Conservation (phyloP, 2,329 filamentous ascomycete genomes). For the Thyridium curvatum region DNA sequence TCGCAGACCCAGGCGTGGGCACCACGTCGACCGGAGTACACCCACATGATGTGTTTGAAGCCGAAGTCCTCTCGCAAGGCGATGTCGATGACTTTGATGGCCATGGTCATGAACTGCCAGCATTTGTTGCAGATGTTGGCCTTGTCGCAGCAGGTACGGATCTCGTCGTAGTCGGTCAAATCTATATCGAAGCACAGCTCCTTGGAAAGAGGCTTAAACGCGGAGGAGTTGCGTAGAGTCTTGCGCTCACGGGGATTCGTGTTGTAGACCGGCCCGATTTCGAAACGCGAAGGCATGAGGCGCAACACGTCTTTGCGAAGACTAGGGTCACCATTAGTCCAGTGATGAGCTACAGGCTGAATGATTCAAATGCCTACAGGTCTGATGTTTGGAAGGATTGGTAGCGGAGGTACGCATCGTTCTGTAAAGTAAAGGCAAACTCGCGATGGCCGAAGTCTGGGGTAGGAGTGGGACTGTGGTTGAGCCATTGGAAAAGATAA, state of each 20-base stretch:
- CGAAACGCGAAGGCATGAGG: constrained; percentile 87
- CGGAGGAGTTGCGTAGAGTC: constrained; percentile 68
- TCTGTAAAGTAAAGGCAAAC: constrained; percentile 91
- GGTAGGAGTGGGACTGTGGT: constrained; percentile 80
- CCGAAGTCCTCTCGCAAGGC: constrained; percentile 91
- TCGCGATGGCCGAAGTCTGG: constrained; percentile 90
- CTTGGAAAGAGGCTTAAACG: constrained; percentile 84
- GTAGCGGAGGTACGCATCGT: constrained; percentile 88
- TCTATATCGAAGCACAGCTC: constrained; percentile 99
- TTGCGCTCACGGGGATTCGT: constrained; percentile 94
- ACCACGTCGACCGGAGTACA: constrained; percentile 94
- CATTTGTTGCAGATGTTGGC: constrained; percentile 91
- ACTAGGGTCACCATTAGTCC: constrained; percentile 29
- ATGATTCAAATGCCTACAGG: constrained; percentile 41
- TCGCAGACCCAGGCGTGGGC: constrained; percentile 99
- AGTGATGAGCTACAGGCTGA: background rate
- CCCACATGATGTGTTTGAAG: constrained; percentile 95
- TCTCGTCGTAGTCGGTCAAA: constrained; percentile 96
- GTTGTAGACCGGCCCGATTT: constrained; percentile 96
- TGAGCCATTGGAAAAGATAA: constrained; percentile 95
- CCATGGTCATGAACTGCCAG: constrained; percentile 97
- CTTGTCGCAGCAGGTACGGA: constrained; percentile 89
- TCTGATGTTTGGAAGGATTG: constrained; percentile 58
- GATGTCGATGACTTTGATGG: constrained; percentile 85
- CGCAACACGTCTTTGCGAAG: constrained; percentile 87